Evolutionary conservation across 2,329 filamentous ascomycete genomes (phyloP).

Genomic region (Amesomyces nigricolor): DNA sequence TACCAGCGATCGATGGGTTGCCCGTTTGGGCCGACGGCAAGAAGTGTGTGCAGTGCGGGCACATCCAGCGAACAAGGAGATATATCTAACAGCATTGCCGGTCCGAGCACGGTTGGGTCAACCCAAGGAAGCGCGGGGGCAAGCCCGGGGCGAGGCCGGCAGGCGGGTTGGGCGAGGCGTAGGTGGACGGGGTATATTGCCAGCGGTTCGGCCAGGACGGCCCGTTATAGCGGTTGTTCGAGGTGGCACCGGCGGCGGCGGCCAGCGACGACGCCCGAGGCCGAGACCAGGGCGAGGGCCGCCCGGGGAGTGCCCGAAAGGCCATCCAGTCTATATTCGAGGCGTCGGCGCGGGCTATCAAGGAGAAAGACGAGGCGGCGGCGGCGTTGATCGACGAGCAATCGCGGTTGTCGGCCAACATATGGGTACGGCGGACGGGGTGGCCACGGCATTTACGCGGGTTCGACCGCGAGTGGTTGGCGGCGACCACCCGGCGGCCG

Average conservation of each 20-base stretch:
- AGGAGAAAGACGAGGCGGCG: background rate
- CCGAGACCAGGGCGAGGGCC: background rate
- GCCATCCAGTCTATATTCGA: background rate
- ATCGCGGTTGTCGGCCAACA: constrained; percentile 8
- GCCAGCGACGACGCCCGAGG: background rate
- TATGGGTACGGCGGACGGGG: constrained; percentile 5
- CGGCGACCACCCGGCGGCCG: background rate
- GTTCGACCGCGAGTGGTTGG: constrained; percentile 6
- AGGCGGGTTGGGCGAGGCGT: background rate
- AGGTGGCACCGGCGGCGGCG: background rate
- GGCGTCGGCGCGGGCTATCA: background rate
- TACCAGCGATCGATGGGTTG: background rate
- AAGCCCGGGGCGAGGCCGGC: constrained; percentile 1
- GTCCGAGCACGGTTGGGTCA: background rate
- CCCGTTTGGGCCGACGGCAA: constrained; percentile 1
- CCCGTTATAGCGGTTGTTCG: constrained; percentile 1
- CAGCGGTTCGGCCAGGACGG: background rate
- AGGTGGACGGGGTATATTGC: background rate
- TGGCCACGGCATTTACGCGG: constrained; percentile 6
- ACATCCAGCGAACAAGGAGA: background rate
- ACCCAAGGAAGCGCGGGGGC: background rate
- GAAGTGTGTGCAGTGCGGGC: background rate
- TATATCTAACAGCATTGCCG: background rate
- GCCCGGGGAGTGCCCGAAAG: background rate
- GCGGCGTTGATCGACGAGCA: background rate